These are phyloP conservation scores for Populus hybrid DNA, from an alignment of 441 rosid genomes.

Conservation along the genomic window DNA sequence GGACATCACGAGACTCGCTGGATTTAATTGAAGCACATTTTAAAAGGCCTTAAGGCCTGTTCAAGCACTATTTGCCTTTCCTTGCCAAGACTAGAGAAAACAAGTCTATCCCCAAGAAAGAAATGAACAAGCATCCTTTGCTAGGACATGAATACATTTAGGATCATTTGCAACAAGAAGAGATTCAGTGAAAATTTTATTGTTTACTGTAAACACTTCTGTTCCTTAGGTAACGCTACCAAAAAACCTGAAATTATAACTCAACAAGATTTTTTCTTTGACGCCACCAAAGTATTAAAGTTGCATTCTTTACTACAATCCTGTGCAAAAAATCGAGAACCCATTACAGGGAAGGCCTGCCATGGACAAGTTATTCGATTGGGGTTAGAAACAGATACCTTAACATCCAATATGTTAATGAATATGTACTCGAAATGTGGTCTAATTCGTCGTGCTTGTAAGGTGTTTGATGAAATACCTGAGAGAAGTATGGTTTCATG, in stretches of 20 bases:
- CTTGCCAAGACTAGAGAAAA: neutral
- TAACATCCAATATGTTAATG: conserved; percentile 53
- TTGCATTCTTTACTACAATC: conserved; percentile 42
- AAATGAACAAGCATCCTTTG: neutral
- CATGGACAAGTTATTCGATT: conserved; percentile 43
- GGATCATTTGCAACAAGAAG: neutral
- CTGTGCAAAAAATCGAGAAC: conserved; percentile 38
- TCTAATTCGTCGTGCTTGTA: conserved; percentile 38
- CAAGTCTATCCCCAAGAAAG: neutral
- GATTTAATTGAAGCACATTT: neutral
- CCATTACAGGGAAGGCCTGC: conserved; percentile 41
- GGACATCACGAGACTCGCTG: too few relatives aligned
- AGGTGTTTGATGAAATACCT: conserved; percentile 69
- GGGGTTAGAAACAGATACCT: conserved; percentile 33
- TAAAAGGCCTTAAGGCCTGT: neutral
- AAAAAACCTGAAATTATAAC: neutral
- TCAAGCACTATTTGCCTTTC: neutral
- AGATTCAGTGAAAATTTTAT: neutral
- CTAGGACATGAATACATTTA: neutral
- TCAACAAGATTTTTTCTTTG: neutral
- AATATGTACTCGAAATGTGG: conserved; percentile 54
- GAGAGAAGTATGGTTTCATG: conserved; percentile 65
- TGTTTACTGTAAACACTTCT: neutral
- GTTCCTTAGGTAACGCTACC: neutral
- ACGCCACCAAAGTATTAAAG: conserved; percentile 21